Percentiles rank a stretch among this genome's conserved stretches.
Evolutionary conservation across 2,329 filamentous ascomycete genomes (phyloP).

Genomic region (Hymenoscyphus fraxineus): DNA sequence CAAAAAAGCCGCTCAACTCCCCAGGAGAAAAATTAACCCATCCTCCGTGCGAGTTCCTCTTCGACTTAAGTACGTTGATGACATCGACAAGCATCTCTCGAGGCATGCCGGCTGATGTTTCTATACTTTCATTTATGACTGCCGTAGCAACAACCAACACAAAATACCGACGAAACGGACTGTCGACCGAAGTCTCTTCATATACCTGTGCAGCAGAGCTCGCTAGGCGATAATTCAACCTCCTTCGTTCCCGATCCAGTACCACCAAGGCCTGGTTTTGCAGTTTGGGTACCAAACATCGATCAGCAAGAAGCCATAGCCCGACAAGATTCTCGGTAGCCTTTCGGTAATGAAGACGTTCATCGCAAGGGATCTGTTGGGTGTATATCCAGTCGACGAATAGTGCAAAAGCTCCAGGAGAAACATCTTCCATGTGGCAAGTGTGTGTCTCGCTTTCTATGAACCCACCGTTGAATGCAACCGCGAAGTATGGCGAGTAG

Average conservation of each 20-base stretch:
- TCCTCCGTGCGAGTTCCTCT: not conserved
- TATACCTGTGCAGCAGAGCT: not conserved
- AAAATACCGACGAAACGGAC: not conserved
- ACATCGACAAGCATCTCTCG: not conserved
- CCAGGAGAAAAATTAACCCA: not conserved
- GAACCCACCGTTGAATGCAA: conserved; percentile 2
- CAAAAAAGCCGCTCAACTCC: not conserved
- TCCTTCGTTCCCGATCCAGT: not conserved
- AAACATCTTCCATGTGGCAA: not conserved
- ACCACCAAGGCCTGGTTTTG: not conserved
- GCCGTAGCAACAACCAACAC: not conserved
- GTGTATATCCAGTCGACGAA: conserved; percentile 8
- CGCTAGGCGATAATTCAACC: not conserved
- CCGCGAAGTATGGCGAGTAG: not conserved
- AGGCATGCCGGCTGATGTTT: not conserved
- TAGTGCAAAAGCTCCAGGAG: not conserved
- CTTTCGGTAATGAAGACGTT: no score
- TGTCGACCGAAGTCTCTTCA: not conserved
- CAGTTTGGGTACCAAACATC: not conserved
- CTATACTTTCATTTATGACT: not conserved
- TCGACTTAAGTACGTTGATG: not conserved
- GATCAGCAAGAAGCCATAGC: conserved; percentile 7
- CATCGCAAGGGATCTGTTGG: not conserved
- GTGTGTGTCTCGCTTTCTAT: not conserved
- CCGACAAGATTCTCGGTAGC: not conserved